Conservation (phyloP, 108 stramenopile genomes). For the Stephanodiscus minutulus region DNA sequence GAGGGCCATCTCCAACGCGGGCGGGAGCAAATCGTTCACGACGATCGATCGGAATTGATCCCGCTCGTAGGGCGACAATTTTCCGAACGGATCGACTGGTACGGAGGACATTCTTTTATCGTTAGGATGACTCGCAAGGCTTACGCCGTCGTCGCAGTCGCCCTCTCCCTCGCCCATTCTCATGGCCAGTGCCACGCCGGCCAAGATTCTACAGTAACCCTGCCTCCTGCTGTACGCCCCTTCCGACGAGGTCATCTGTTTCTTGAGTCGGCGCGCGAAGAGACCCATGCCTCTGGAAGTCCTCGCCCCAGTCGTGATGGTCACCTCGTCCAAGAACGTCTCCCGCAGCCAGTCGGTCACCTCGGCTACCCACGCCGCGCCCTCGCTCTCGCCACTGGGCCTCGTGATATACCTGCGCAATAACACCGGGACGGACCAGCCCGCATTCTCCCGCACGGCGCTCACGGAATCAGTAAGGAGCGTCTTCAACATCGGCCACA, state of each 20-base stretch:
- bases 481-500: conserved; percentile 79
- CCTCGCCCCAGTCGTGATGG: conserved; percentile 2
- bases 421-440: conserved; percentile 76
- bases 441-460: conserved; percentile 79
- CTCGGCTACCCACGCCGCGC: conserved; percentile 49
- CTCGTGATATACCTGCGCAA: conserved; percentile 55
- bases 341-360: conserved; percentile 73
- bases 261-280: conserved; percentile 25
- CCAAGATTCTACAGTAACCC: conserved; percentile 74
- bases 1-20: conserved; percentile 75
- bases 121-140: neutral
- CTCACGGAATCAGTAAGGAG: conserved; percentile 79
- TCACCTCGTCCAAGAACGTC: conserved; percentile 53
- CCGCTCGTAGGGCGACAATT: conserved; percentile 58
- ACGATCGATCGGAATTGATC: conserved; percentile 64
- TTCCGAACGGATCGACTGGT: conserved; percentile 62
- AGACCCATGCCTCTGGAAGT: conserved; percentile 14
- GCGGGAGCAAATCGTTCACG: conserved; percentile 61
- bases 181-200: conserved; percentile 67
- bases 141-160: neutral
- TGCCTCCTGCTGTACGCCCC: conserved; percentile 79
- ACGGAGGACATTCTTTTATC: neutral
- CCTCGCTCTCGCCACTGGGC: conserved; percentile 37
- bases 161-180: conserved; percentile 58
- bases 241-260: conserved; percentile 48